Percentiles rank a stretch among this genome's conserved stretches.
phyloP scores from a whole-genome alignment of 352 stramenopile genomes.

The Globisporangium alternatum region DNA sequence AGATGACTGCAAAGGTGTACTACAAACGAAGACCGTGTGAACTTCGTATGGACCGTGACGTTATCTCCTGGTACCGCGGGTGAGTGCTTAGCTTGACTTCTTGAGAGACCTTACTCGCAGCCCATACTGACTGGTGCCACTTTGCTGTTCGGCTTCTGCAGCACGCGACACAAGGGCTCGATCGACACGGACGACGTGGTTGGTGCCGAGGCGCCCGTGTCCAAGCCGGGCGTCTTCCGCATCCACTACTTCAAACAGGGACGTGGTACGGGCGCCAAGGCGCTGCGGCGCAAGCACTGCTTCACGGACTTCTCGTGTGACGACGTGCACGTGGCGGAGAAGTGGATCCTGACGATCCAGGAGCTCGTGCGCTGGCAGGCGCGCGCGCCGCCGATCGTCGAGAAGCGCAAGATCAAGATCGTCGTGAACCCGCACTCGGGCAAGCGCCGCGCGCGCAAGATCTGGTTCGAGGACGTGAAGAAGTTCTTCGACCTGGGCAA shows the following conservation, averaged over 20 bases:
- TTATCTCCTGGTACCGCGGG: slow-evolving; percentile 54
- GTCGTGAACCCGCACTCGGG: slow-evolving; percentile 83
- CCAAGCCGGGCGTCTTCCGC: slow-evolving; percentile 39
- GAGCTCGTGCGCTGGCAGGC: slow-evolving; percentile 83
- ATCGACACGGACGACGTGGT: slow-evolving; percentile 79
- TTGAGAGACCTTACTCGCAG: background rate
- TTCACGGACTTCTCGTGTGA: slow-evolving; percentile 52
- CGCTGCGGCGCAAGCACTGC: slow-evolving; percentile 47
- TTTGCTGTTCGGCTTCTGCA: background rate
- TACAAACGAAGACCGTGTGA: slow-evolving; percentile 50
- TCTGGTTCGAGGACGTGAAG: slow-evolving; percentile 73
- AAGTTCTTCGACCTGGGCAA: slow-evolving; percentile 76
- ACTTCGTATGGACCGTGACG: slow-evolving; percentile 60
- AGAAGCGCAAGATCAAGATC: slow-evolving; percentile 77
- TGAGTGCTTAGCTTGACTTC: slow-evolving; percentile 9
- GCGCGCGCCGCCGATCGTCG: slow-evolving; percentile 54
- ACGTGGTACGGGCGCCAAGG: slow-evolving; percentile 51
- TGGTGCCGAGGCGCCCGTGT: slow-evolving; percentile 40
- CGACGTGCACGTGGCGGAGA: slow-evolving; percentile 31
- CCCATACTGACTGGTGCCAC: background rate
- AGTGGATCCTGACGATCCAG: slow-evolving; percentile 68
- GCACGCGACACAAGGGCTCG: slow-evolving; percentile 40
- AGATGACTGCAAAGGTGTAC: slow-evolving; percentile 44
- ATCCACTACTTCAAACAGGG: slow-evolving; percentile 81
- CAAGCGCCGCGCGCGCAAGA: slow-evolving; percentile 53